Conservation (phyloP, 2,329 filamentous ascomycete genomes). For the Graphilbum sp. region DNA sequence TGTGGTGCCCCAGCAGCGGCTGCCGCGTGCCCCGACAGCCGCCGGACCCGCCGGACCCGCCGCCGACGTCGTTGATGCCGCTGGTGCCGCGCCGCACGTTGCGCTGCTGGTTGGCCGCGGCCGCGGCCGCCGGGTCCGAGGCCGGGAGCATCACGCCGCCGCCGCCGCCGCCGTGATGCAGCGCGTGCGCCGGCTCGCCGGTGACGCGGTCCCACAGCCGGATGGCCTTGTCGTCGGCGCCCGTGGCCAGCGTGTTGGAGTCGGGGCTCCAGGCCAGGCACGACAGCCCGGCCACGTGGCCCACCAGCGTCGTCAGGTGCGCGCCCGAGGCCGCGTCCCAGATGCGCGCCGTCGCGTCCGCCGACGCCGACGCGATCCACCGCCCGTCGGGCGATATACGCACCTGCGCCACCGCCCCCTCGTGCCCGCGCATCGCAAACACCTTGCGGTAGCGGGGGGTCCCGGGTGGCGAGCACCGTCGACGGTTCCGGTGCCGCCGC, state of each 20-base stretch:
- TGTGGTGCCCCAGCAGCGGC: conserved; percentile 73
- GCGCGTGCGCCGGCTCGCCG: conserved; percentile 21
- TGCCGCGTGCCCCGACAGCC: conserved; percentile 23
- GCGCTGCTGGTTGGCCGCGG: conserved; percentile 1
- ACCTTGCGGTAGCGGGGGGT: conserved; percentile 43
- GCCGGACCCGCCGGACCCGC: conserved; percentile 4
- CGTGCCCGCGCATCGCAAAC: conserved; percentile 61
- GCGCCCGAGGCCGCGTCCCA: conserved; percentile 69
- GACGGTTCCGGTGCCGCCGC: neutral
- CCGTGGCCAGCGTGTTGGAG: conserved; percentile 71
- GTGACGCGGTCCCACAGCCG: conserved; percentile 72
- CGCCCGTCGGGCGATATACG: conserved; percentile 81
- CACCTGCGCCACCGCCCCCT: conserved; percentile 64
- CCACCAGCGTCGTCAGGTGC: conserved; percentile 77
- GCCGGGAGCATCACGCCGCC: conserved; percentile 1
- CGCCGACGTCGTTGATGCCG: neutral
- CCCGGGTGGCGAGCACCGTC: too few relatives aligned
- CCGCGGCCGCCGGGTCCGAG: neutral
- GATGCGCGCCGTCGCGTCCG: conserved; percentile 80
- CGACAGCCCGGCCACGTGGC: conserved; percentile 83
- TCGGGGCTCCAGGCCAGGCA: conserved; percentile 92
- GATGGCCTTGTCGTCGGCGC: conserved; percentile 92
- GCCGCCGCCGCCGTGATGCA: conserved; percentile 7
- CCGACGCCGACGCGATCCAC: conserved; percentile 80
- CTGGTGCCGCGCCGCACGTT: neutral